Evolutionary conservation across 2,329 filamentous ascomycete genomes (phyloP).

Genomic region (Hypoxylon sp.): DNA sequence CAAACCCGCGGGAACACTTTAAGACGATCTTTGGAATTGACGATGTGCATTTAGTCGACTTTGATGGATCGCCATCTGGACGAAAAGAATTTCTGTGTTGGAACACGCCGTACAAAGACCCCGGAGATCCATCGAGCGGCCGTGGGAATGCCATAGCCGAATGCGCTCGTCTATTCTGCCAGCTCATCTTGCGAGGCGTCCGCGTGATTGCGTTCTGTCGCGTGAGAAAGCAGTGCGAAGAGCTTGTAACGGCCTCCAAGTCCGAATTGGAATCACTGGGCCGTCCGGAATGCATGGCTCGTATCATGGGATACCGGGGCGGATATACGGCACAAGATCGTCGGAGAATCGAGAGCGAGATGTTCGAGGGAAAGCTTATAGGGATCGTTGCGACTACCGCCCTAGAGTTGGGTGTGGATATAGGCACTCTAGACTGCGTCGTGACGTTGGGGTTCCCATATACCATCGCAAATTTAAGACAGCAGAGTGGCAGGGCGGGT

Average conservation of each 20-base stretch:
- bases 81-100: conserved; percentile 96
- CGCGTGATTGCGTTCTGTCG: conserved; percentile 93
- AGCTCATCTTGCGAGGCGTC: conserved; percentile 87
- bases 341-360: conserved; percentile 88
- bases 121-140: conserved; percentile 85
- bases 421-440: conserved; percentile 92
- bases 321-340: conserved; percentile 94
- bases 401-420: conserved; percentile 93
- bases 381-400: conserved; percentile 95
- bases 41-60: conserved; percentile 83
- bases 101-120: conserved; percentile 96
- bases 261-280: conserved; percentile 80
- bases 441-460: conserved; percentile 95
- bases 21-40: conserved; percentile 91
- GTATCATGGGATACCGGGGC: conserved; percentile 95
- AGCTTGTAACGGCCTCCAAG: conserved; percentile 82
- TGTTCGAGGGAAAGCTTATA: conserved; percentile 95
- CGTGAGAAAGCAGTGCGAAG: conserved; percentile 88
- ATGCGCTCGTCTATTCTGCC: conserved; percentile 90
- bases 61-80: conserved; percentile 91
- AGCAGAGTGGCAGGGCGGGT: conserved; percentile 94
- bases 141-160: conserved; percentile 85
- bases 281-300: conserved; percentile 76
- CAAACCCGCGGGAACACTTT: conserved; percentile 93
- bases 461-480: conserved; percentile 91